A percentile compares a stretch with the other conserved stretches of the same genome.
These are phyloP conservation scores for Macrolepiota albuminosa DNA, from an alignment of 768 basidiomycete genomes.

Conservation along the genomic window DNA sequence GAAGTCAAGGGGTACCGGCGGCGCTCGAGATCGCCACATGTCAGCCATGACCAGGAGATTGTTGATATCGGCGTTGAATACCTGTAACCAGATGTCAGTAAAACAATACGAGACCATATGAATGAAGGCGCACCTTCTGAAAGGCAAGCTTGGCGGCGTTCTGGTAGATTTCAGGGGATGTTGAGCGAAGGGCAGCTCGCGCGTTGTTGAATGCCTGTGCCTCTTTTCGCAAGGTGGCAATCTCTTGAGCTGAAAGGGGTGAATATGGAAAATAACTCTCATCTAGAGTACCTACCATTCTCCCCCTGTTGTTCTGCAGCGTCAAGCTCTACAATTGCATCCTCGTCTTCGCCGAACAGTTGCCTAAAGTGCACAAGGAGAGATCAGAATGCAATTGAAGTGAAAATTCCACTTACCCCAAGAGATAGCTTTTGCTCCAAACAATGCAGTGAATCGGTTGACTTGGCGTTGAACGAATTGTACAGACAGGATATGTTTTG, in stretches of 20 bases:
- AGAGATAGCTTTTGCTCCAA: conserved; percentile 96
- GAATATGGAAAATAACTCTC: background rate
- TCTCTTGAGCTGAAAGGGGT: conserved; percentile 68
- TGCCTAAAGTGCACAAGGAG: conserved; percentile 47
- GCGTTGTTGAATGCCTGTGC: conserved; percentile 85
- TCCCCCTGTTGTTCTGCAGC: conserved; percentile 92
- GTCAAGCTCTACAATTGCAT: conserved; percentile 77
- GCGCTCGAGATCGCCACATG: conserved; percentile 93
- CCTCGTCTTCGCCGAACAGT: conserved; percentile 91
- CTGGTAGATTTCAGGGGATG: conserved; percentile 21
- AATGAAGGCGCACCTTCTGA: conserved; percentile 58
- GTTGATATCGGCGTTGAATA: conserved; percentile 83
- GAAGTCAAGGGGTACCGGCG: conserved; percentile 80
- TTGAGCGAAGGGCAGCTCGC: conserved; percentile 56
- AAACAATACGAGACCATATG: background rate
- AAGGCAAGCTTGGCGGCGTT: conserved; percentile 71
- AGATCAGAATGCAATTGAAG: background rate
- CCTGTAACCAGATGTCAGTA: conserved; percentile 37
- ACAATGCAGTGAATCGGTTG: conserved; percentile 99
- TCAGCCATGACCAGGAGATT: conserved; percentile 91
- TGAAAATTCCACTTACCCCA: conserved; percentile 55
- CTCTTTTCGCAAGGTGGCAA: conserved; percentile 85
- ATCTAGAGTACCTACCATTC: conserved; percentile 59
- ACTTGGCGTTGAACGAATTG: conserved; percentile 93
- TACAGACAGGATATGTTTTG: conserved; percentile 96